Percentiles rank a stretch among this genome's conserved stretches.
phyloP scores from a whole-genome alignment of 1,284 basidiomycete genomes.

The Moesziomyces globuligerus region DNA sequence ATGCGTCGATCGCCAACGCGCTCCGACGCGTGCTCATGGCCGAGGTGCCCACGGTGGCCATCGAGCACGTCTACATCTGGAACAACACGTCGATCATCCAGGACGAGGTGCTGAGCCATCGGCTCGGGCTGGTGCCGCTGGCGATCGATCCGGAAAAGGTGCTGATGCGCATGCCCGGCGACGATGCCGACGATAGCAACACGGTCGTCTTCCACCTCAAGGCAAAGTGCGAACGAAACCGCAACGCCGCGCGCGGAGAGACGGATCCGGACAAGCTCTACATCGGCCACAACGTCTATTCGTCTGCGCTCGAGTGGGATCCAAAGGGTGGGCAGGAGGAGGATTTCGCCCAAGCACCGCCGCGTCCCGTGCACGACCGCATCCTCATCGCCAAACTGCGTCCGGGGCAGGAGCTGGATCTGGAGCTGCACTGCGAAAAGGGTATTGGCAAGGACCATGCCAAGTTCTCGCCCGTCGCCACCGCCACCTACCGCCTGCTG shows the following conservation, averaged over 20 bases:
- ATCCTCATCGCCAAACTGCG: conserved; percentile 94
- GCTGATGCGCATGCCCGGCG: conserved; percentile 68
- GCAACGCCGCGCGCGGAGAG: conserved; percentile 71
- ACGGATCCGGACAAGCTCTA: conserved; percentile 59
- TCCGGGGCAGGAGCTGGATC: conserved; percentile 84
- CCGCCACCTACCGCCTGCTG: conserved; percentile 86
- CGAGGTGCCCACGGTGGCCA: conserved; percentile 84
- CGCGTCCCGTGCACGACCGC: conserved; percentile 80
- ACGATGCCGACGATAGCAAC: conserved; percentile 81
- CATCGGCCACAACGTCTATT: conserved; percentile 72
- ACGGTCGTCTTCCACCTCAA: conserved; percentile 88
- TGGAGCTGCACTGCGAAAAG: conserved; percentile 92
- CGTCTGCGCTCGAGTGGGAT: conserved; percentile 82
- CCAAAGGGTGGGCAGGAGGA: conserved; percentile 84
- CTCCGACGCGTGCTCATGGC: conserved; percentile 90
- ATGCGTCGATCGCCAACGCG: conserved; percentile 95
- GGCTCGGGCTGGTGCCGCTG: conserved; percentile 88
- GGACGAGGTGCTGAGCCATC: conserved; percentile 91
- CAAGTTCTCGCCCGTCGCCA: conserved; percentile 89
- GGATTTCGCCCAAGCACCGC: conserved; percentile 70
- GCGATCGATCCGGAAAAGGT: conserved; percentile 80
- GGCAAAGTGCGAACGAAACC: conserved; percentile 77
- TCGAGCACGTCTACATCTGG: conserved; percentile 92
- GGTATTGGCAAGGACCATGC: conserved; percentile 96
- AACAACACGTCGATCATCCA: conserved; percentile 95